phyloP scores from a whole-genome alignment of 2,329 filamentous ascomycete genomes.

The Onygena corvina region DNA sequence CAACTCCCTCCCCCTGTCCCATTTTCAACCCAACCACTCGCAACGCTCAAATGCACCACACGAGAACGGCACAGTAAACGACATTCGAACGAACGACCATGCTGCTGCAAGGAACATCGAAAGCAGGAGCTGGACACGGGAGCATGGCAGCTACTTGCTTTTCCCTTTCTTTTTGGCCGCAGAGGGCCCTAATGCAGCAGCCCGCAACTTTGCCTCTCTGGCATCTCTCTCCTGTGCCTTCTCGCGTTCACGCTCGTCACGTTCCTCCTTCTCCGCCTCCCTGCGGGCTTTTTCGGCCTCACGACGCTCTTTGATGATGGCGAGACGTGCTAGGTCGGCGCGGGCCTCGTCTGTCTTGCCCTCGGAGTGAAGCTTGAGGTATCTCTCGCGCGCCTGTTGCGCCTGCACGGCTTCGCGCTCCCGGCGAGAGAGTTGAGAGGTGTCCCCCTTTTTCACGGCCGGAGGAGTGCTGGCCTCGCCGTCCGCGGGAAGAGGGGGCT shows the following conservation, averaged over 20 bases:
- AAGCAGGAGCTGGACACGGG: neutral
- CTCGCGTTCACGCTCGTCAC: conserved; percentile 30
- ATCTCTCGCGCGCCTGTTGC: conserved; percentile 75
- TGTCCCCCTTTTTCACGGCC: conserved; percentile 41
- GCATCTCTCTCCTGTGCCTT: conserved; percentile 25
- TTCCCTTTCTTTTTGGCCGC: conserved; percentile 22
- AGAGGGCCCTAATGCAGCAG: conserved; percentile 28
- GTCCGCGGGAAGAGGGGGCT: conserved; percentile 41
- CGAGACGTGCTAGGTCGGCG: conserved; percentile 73
- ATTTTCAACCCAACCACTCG: neutral
- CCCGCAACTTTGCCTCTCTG: conserved; percentile 31
- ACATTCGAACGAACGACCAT: neutral
- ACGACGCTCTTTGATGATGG: conserved; percentile 70
- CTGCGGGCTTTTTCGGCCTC: conserved; percentile 73
- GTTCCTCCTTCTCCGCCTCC: conserved; percentile 56
- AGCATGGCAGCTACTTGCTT: conserved; percentile 17
- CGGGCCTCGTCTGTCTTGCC: conserved; percentile 95
- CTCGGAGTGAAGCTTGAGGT: conserved; percentile 81
- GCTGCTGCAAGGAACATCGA: neutral
- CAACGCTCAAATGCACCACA: neutral
- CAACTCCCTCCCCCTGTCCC: neutral
- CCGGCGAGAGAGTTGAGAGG: conserved; percentile 49
- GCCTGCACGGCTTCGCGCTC: conserved; percentile 74
- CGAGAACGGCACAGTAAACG: neutral
- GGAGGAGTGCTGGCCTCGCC: conserved; percentile 26